Evolutionary conservation across 495 filamentous ascomycete genomes (phyloP), one percentile per base, ranked within the genome.

Genomic region (Sabuloglossum arenarium): DNA sequence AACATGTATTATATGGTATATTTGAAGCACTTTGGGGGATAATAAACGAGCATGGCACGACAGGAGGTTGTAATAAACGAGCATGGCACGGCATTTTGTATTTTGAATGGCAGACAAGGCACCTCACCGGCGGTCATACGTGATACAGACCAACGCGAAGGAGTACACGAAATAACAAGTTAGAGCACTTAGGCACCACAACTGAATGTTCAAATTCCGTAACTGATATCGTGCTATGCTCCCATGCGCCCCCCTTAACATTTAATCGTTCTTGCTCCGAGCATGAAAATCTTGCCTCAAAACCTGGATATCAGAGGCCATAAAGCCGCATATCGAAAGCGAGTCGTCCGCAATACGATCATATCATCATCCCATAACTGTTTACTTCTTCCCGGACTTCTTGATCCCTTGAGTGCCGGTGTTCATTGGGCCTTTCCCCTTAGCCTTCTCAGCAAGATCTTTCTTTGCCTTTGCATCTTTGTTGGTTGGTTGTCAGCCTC

Each of bases 361-460:
- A 11, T 16, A 11, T n/a, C 39, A 43, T 43, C n/a, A 43, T 14
- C 11, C 2, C 34, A 37, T 37, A 14, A 14, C 24, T 27, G 10
- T 47, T 24, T 24, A 47, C 47, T 88, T 88, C 82, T 91, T 89
- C 65, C 85, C 85, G 30, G 81, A 86, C 74, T 86, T 89, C 80
- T 89, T 91, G 72, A 91, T 91, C 52, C 85, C 85, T 71, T 89
- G 85, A 53, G 73, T 65, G 32, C 85, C 86, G 51, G 80, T 81
- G 69, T 85, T 86, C 72, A 80, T 59, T n/a, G 74, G 76, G 71
- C 78, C 67, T 73, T 80, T 64, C 59, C 76, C 76, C 54, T 68
- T 69, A 12, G 74, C 71, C 68, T 83, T 80, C 49, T 81, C 77
- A 28, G 77, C 74, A 69, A 88, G 62, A 2, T 85, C 84, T 67